Base-by-base conservation (phyloP, 805 yeast species). In the Schwanniomyces vanrijiae region DNA sequence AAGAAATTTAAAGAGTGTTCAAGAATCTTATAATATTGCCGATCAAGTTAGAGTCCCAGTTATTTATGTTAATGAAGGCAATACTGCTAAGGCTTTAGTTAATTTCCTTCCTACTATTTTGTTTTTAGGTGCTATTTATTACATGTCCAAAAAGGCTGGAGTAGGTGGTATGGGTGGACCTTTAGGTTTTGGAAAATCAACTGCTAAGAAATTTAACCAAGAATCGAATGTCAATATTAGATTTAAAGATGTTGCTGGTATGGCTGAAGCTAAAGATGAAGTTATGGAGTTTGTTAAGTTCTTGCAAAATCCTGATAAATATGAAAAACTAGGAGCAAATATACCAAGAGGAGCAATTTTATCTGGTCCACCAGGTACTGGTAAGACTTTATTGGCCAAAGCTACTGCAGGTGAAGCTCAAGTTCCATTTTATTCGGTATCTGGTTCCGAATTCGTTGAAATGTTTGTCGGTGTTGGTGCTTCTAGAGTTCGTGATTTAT, bases 381-480 rank as follows among this genome's bases (percentile, higher is more conserved):
- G 99, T 82, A 94, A 94, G 66, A 94, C 99, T 0, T 75, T 94
- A 45, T 73, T 94, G 43, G 99, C 99, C 10, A 92, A 90, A 64
- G 99, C 99, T 4, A 94, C 98, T 42, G 99, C 99, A 1, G 99
- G 99, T 55, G 99, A 94, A 68, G 99, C 99, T 0, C 96, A 94
- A 47, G 99, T 94, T 35, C 97, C 99, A 37, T 94, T 94, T 65
- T 84, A 84, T 59, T 88, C 96, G 13, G 98, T 94, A 16, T 88
- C 96, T 0, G 99, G 99, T 53, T 91, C 98, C 5, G 99, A 92
- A 67, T 92, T 92, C 57, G 96, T 94, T 11, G 98, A 92, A 66
- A 94, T 92, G 98, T 94, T 90, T 75, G 98, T 91, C 25, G 99
- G 99, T 76, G 97, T 92, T 20, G 99, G 99, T 73, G 98, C 99